Conservation (phyloP, 352 stramenopile genomes). For the Globisporangium polare region DNA sequence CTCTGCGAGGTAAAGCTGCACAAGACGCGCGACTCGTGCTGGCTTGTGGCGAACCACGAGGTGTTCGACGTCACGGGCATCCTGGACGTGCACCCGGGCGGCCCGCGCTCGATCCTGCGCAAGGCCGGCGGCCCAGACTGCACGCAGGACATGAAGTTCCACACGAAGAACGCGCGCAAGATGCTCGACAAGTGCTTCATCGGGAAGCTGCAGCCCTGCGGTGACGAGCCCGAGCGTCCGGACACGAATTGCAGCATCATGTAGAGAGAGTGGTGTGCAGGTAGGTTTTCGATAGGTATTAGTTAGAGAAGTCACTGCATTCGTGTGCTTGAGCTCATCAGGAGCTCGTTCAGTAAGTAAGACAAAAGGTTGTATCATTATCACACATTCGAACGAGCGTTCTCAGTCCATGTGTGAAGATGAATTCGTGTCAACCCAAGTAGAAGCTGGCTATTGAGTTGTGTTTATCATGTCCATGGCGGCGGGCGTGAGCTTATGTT, state of each 20-base stretch:
- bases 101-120: slow-evolving; percentile 70
- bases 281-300: no score
- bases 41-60: slow-evolving; percentile 90
- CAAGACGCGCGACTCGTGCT: slow-evolving; percentile 90
- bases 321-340: neutral
- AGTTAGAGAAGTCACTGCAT: no score
- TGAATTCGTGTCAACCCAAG: no score
- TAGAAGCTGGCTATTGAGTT: no score
- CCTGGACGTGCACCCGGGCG: slow-evolving; percentile 68
- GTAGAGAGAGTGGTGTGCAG: slow-evolving; percentile 22
- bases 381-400: no score
- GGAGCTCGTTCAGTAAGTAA: no score
- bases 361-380: no score
- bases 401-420: no score
- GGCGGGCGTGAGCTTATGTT: neutral
- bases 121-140: slow-evolving; percentile 77
- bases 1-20: slow-evolving; percentile 82
- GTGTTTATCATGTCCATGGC: no score
- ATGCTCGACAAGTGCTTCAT: slow-evolving; percentile 83
- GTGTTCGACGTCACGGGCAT: slow-evolving; percentile 88
- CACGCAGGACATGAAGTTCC: slow-evolving; percentile 78
- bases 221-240: slow-evolving; percentile 30
- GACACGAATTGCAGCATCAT: slow-evolving; percentile 68
- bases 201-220: slow-evolving; percentile 65
- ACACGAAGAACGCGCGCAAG: slow-evolving; percentile 69